These are phyloP conservation scores for Powellomyces hirtus DNA, from an alignment of 192 early-diverging fungal species.

Conservation along the genomic window DNA sequence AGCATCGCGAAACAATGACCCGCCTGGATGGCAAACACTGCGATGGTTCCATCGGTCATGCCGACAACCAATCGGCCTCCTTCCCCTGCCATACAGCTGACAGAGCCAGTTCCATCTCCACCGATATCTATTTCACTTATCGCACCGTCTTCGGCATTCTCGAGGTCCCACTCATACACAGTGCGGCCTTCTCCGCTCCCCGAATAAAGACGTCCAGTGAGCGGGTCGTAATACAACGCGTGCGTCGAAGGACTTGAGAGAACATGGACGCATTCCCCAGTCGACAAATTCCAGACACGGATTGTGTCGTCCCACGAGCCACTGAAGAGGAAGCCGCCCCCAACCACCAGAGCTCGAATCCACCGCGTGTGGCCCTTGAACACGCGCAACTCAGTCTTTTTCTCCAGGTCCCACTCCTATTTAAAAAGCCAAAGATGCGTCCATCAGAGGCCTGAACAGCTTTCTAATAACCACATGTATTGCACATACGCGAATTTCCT, in stretches of 20 bases:
- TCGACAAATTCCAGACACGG: slow-evolving; percentile 22
- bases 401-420: slow-evolving; percentile 18
- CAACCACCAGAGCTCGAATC: slow-evolving; percentile 20
- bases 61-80: slow-evolving; percentile 26
- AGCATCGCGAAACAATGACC: slow-evolving; percentile 16
- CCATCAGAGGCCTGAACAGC: too few relatives aligned
- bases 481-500: slow-evolving; percentile 5
- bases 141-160: background rate
- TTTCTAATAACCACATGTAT: too few relatives aligned
- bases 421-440: background rate
- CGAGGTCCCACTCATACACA: slow-evolving; percentile 10
- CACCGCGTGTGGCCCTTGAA: slow-evolving; percentile 29
- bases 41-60: slow-evolving; percentile 22
- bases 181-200: slow-evolving; percentile 12
- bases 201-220: background rate
- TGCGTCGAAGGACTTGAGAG: slow-evolving; percentile 3
- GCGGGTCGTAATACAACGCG: slow-evolving; percentile 4
- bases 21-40: slow-evolving; percentile 19
- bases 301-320: slow-evolving; percentile 36
- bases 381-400: slow-evolving; percentile 11
- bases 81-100: slow-evolving; percentile 16
- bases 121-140: background rate
- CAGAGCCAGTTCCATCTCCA: background rate
- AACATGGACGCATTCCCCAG: slow-evolving; percentile 10
- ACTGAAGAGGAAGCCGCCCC: slow-evolving; percentile 22